phyloP scores from a whole-genome alignment of 805 yeast species.

The Zygotorulaspora florentina region DNA sequence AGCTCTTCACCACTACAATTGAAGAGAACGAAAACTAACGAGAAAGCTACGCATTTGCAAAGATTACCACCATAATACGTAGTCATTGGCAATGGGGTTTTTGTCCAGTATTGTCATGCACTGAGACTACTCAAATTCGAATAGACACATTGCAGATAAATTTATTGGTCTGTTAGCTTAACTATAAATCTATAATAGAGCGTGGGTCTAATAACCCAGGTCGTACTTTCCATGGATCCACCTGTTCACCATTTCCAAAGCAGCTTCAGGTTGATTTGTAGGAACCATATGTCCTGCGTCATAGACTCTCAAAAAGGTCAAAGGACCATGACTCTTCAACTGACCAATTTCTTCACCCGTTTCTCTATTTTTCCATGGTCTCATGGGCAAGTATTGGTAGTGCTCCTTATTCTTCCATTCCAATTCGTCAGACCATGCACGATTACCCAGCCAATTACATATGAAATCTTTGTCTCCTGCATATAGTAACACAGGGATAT shows the following conservation, averaged over 20 bases:
- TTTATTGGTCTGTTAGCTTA: not conserved
- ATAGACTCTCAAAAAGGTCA: slow-evolving; percentile 71
- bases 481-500: slow-evolving; percentile 75
- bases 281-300: slow-evolving; percentile 95
- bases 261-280: slow-evolving; percentile 72
- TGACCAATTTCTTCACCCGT: slow-evolving; percentile 55
- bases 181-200: not conserved
- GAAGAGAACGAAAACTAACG: too few species aligned
- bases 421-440: slow-evolving; percentile 70
- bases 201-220: slow-evolving; percentile 5
- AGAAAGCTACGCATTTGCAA: too few species aligned
- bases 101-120: too few species aligned
- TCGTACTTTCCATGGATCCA: slow-evolving; percentile 58
- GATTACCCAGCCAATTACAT: slow-evolving; percentile 90
- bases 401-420: slow-evolving; percentile 57
- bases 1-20: too few species aligned
- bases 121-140: too few species aligned
- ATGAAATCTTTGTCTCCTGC: slow-evolving; percentile 95
- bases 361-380: slow-evolving; percentile 39
- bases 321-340: slow-evolving; percentile 63
- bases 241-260: slow-evolving; percentile 65
- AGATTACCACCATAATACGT: too few species aligned
- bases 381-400: slow-evolving; percentile 42
- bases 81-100: too few species aligned
- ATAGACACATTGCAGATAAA: not conserved